These are phyloP conservation scores for Cicer bijugum DNA, from an alignment of 306 rosid genomes.

Conservation along the genomic window DNA sequence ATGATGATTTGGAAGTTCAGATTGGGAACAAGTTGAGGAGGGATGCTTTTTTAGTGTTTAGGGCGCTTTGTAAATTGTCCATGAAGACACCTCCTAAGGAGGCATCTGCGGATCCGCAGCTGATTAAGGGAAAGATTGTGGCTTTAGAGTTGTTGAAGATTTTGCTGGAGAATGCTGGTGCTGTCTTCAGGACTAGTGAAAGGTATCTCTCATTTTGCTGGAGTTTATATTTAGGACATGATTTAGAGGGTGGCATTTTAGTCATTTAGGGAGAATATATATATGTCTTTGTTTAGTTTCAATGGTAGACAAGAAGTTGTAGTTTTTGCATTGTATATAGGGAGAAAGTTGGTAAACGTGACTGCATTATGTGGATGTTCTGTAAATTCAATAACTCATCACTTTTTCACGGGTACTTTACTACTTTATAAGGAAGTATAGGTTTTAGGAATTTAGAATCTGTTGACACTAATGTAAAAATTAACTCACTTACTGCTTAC, in stretches of 20 bases:
- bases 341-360: background rate
- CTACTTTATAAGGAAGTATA: no score
- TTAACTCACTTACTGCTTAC: slow-evolving; percentile 19
- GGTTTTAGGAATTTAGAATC: background rate
- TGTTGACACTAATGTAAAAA: slow-evolving; percentile 6
- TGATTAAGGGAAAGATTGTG: slow-evolving; percentile 96
- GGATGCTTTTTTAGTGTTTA: slow-evolving; percentile 91
- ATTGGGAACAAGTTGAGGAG: slow-evolving; percentile 95
- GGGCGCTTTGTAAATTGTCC: slow-evolving; percentile 96
- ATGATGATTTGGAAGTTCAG: slow-evolving; percentile 98
- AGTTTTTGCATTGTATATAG: slow-evolving; percentile 33
- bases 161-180: slow-evolving; percentile 97
- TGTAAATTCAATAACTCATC: background rate
- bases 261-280: slow-evolving; percentile 10
- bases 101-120: slow-evolving; percentile 79
- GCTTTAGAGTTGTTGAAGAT: slow-evolving; percentile 95
- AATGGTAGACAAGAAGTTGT: slow-evolving; percentile 1
- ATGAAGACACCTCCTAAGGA: slow-evolving; percentile 98
- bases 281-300: slow-evolving; percentile 2
- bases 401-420: background rate
- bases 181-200: slow-evolving; percentile 96
- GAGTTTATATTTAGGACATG: background rate
- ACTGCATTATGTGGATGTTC: slow-evolving; percentile 8
- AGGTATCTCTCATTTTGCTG: slow-evolving; percentile 59
- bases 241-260: slow-evolving; percentile 20